Base-by-base conservation (phyloP, 2,329 filamentous ascomycete species). In the Hypoxylon sp. region DNA sequence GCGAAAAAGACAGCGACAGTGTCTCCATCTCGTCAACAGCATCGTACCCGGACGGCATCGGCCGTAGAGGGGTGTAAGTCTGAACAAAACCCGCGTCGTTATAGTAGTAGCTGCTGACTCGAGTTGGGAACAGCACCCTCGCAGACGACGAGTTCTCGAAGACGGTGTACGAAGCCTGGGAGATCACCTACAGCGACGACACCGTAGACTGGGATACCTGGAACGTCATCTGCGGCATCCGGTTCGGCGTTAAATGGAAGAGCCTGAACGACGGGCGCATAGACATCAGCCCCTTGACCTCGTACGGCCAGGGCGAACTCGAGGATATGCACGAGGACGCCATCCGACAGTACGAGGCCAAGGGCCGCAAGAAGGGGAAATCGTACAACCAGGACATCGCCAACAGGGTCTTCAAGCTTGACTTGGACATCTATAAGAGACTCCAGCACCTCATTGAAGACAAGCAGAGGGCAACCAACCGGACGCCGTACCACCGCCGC, bases 321-420 rank as follows among this genome's bases (percentile, higher is more conserved):
- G 69, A 68, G 34, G 64, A 68, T 15, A 50, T 71, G 53, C 63
- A 69, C 49, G 59, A 44, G 13, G 60, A 67, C 19, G 64, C 66
- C 6, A 48, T 71, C 17, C 55, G 24, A 28, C 58, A 54, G 39
- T 66, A 65, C 53, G 62, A 68, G 37, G 53, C 56, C 13, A 61
- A 56, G 28, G 8, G 17, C 6, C 48, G 48, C 34, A 64, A 70
- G 53, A 62, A 69, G 65, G 59, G 55, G 37, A 56, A 19, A 32
- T 62, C 68, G 24, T 71, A 72, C 37, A 55, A 64, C 32, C 71
- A 72, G 39, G 68, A 72, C 55, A 54, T 72, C 1, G 71, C 69
- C 10, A 72, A 72, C 50, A 59, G 71, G 19, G 65, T 62, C 20
- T 61, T 62, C 46, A 32, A 48, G 7, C 62, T 73, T 1, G 51